Base-by-base conservation (phyloP, 2,329 filamentous ascomycete genomes). In the Colletotrichum spinosum region DNA sequence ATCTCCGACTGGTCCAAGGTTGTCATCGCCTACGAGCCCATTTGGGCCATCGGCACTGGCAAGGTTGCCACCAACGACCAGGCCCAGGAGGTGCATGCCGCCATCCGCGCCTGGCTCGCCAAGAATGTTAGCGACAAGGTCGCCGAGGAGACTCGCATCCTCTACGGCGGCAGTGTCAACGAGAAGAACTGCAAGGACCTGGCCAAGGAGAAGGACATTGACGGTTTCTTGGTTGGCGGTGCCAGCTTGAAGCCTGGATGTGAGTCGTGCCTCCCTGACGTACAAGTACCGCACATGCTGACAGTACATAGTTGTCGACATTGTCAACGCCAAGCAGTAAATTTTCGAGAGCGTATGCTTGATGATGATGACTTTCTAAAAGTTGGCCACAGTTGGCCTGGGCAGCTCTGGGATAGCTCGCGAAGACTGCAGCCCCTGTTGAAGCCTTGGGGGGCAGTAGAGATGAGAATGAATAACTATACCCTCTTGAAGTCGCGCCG, bases 171-270 rank as follows among this genome's bases (percentile, higher is more conserved):
- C 77, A 96, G 92, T 74, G 96, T 99, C 75, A 97, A 87, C 78
- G 96, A 97, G 87, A 97, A 97, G 92, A 99, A 99, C 89, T 97
- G 93, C 87, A 88, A 86, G 76, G 95, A 98, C 70, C 88, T 99
- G 74, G 89, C 92, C 78, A 95, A 94, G 86, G 89, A 98, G 88
- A 79, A 88, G 70, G 96, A 99, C 81, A 97, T 99, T 79, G 96
- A 99, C 80, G 96, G 96, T 65, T 98, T 98, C 90, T 88, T 98
- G 72, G 95, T 98, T 71, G 95, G 95, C 70, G 95, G 95, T 81
- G 95, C 95, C 77, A 96, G 92, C 79, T 88, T 98, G 84, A 98
- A 98, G 90, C 95, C 95, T 77, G 94, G 93, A 71, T 97, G 91
- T 93, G 83, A 86, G 91, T 50, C 56, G 42, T 25, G 15, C 33